Evolutionary conservation across 2,329 filamentous ascomycete genomes (phyloP).

Genomic region (Phaeosphaeria sp.): DNA sequence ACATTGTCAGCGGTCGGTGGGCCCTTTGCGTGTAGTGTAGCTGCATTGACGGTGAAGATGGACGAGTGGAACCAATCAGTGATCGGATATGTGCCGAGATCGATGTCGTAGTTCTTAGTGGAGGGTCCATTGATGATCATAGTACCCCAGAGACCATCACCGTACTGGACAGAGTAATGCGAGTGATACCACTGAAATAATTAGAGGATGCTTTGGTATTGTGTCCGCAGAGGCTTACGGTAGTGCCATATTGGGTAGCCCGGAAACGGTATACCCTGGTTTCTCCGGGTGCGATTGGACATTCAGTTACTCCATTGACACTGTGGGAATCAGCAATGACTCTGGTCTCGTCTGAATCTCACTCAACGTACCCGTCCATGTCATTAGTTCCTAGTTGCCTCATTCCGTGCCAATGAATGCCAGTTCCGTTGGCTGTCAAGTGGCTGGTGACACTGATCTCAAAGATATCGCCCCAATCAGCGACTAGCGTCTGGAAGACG

Average conservation of each 20-base stretch:
- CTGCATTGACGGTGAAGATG: slow-evolving; percentile 40
- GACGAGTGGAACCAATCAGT: slow-evolving; percentile 44
- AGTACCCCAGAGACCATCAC: slow-evolving; percentile 50
- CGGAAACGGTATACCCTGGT: slow-evolving; percentile 43
- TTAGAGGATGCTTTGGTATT: slow-evolving; percentile 39
- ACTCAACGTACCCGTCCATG: slow-evolving; percentile 43
- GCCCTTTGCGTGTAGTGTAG: slow-evolving; percentile 45
- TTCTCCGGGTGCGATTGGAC: slow-evolving; percentile 69
- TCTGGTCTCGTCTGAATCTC: neutral
- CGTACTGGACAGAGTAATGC: slow-evolving; percentile 53
- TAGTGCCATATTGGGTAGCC: slow-evolving; percentile 46
- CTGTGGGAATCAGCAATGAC: slow-evolving; percentile 14
- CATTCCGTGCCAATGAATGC: slow-evolving; percentile 61
- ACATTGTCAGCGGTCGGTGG: slow-evolving; percentile 57
- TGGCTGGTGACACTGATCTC: slow-evolving; percentile 48
- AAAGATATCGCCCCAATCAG: slow-evolving; percentile 51
- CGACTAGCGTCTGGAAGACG: slow-evolving; percentile 49
- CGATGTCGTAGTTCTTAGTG: slow-evolving; percentile 51
- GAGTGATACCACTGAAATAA: slow-evolving; percentile 55
- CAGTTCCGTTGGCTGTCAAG: slow-evolving; percentile 54
- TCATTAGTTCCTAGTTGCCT: slow-evolving; percentile 52
- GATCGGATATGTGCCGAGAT: slow-evolving; percentile 51
- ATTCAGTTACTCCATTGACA: slow-evolving; percentile 64
- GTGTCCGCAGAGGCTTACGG: slow-evolving; percentile 19
- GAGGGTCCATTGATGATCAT: slow-evolving; percentile 52